Evolutionary conservation across 2,329 filamentous ascomycete species (phyloP), one percentile per base, ranked within the genome.

Genomic region (Penicillium sp.): DNA sequence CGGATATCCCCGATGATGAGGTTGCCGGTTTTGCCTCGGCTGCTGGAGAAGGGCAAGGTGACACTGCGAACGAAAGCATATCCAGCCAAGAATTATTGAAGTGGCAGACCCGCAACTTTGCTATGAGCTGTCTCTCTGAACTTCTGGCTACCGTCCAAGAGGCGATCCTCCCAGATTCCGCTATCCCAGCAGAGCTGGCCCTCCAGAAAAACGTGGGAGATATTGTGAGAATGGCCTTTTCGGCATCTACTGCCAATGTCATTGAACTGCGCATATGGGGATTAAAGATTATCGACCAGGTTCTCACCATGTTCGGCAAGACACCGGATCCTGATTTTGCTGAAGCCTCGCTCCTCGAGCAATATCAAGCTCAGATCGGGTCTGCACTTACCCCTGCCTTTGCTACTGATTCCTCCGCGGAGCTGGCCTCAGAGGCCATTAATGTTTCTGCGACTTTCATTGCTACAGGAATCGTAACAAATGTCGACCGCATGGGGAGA

Each of bases 371-470:
- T 5, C 94, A 99, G 70, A 99, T 99, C 69, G 92, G 92, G 67
- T 97, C 94, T 17, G 94, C 94, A 0, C 80, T 99, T 58, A 99
- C 95, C 0, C 94, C 94, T 4, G 95, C 94, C 0, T 99, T 99
- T 75, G 92, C 94, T 1, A 88, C 88, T 4, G 94, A 99, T 72
- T 99, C 94, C 0, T 97, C 93, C 0, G 92, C 95, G 0, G 94
- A 99, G 72, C 80, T 99, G 16, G 95, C 94, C 8, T 92, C 94
- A 0, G 93, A 97, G 70, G 94, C 95, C 16, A 90, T 99, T 61
- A 96, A 96, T 67, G 94, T 99, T 7, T 99, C 94, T 68, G 94
- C 93, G n/a, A 91, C 90, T 1, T 99, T 99, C 74, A 95, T 99
- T 67, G 89, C 93, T 0, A 97, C 93, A 0, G 94, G 94, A 14